Conservation (phyloP, 345 rosid genomes). For the Anacardium occidentale region DNA sequence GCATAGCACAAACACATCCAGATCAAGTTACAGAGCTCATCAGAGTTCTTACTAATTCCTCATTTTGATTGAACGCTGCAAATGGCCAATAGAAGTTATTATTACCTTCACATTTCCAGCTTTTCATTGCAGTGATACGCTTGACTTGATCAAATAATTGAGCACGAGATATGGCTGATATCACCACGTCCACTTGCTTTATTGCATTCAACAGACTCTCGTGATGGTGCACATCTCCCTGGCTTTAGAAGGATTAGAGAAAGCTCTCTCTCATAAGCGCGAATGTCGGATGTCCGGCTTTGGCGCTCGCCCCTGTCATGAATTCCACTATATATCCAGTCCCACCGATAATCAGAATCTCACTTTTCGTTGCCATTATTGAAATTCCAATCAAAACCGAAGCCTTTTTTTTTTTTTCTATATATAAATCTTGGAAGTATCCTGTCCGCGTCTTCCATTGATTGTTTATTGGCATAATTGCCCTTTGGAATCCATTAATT, state of each 20-base stretch:
- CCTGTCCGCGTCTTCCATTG: too few species aligned
- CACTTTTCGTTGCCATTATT: constrained; percentile 8
- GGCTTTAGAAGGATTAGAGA: not conserved
- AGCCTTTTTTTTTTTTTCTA: not conserved
- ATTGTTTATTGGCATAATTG: not conserved
- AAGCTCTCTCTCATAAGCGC: constrained; percentile 19
- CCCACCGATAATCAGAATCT: constrained; percentile 22
- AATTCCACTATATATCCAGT: constrained; percentile 21
- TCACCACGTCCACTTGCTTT: constrained; percentile 59
- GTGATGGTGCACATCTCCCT: constrained; percentile 58
- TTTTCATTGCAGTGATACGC: constrained; percentile 59
- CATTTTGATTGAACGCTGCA: not conserved
- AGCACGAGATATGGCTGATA: constrained; percentile 40
- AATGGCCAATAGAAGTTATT: not conserved
- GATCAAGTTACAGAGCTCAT: not conserved
- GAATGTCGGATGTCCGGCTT: constrained; percentile 18
- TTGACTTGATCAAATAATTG: constrained; percentile 40
- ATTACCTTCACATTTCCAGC: constrained; percentile 60
- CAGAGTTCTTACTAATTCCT: not conserved
- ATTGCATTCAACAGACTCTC: constrained; percentile 51
- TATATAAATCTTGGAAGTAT: not conserved
- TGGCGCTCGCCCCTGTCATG: constrained; percentile 22
- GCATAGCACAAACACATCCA: not conserved
- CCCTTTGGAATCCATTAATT: too few species aligned
- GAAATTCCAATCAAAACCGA: not conserved